phyloP scores from a whole-genome alignment of 192 early-diverging fungal genomes.

The Coemansia sp. region DNA sequence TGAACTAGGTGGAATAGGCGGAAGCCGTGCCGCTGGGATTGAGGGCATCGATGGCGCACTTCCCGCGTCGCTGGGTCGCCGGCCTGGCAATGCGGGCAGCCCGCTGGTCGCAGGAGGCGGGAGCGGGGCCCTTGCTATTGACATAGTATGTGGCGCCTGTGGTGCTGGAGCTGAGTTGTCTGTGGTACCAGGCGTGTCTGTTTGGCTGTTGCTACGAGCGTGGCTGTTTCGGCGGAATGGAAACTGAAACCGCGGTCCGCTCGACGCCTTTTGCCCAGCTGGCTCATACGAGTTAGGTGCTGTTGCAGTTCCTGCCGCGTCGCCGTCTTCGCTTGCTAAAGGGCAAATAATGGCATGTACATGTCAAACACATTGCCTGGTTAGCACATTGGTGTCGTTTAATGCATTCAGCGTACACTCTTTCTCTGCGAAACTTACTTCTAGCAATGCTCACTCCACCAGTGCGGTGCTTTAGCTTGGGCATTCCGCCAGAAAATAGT shows the following conservation, averaged over 20 bases:
- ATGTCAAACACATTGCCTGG: not conserved
- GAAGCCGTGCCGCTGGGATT: conserved; percentile 6
- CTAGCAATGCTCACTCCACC: conserved; percentile 58
- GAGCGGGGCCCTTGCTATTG: conserved; percentile 5
- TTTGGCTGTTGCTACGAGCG: conserved; percentile 33
- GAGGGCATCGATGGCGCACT: not conserved
- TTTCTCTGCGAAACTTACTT: conserved; percentile 20
- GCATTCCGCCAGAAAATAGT: conserved; percentile 69
- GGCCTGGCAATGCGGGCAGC: conserved; percentile 26
- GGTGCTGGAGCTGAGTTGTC: not conserved
- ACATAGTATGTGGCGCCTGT: not conserved
- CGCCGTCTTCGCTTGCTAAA: conserved; percentile 44
- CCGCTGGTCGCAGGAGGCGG: conserved; percentile 23
- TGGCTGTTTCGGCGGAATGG: conserved; percentile 43
- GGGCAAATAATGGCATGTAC: not conserved
- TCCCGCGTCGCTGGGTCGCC: conserved; percentile 38
- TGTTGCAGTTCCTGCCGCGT: not conserved
- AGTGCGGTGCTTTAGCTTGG: conserved; percentile 61
- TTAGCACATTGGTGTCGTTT: not conserved
- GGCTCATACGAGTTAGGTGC: conserved; percentile 3
- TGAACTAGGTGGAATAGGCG: conserved; percentile 18
- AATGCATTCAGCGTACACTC: not conserved
- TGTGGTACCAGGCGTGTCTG: conserved; percentile 12
- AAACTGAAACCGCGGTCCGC: conserved; percentile 27
- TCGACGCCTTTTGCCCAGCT: conserved; percentile 22